Evolutionary conservation across 1,284 basidiomycete genomes (phyloP), one percentile per base, ranked within the genome.

Genomic region (Moesziomyces sp.): DNA sequence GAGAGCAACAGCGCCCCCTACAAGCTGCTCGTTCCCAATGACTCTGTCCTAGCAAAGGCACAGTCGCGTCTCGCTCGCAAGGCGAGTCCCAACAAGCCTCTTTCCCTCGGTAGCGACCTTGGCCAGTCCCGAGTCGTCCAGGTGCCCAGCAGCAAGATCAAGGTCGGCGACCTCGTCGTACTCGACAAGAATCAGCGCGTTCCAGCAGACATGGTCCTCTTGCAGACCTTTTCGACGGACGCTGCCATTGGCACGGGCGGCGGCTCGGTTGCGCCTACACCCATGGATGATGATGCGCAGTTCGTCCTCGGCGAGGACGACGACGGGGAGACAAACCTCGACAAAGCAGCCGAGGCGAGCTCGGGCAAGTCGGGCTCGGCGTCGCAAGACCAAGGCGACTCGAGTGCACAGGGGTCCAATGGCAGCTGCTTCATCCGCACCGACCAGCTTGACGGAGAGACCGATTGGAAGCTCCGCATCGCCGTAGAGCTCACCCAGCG

Each of bases 401-500:
- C 45, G 14, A 55, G 57, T 10, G 40, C 56, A 9, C 58, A 58
- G n/a, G 95, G 94, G 72, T 85, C 88, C 5, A 90, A 91, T 35
- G 97, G 97, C 2, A 95, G 94, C 1, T 98, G 96, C 84, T 99
- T 99, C 85, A 92, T 99, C 55, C 88, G 96, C 6, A 99, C 97
- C 0, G 97, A 99, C 85, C 97, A 99, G 83, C 88, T 99, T 11
- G 97, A 99, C 77, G 97, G 97, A 46, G 97, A 99, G 85, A 99
- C 97, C 1, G 97, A 99, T 80, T 99, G 97, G 97, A 99, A 99
- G 85, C 87, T 98, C 52, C 90, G 93, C 11, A 91, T 97, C 1
- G 95, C 96, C 0, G 91, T 97, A 4, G 89, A 91, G 1, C 88
- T 90, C 26, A 93, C 91, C 30, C 94, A 97, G 86, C 90, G 90